phyloP scores from a whole-genome alignment of 805 yeast genomes.

The Candida fluviatilis region DNA sequence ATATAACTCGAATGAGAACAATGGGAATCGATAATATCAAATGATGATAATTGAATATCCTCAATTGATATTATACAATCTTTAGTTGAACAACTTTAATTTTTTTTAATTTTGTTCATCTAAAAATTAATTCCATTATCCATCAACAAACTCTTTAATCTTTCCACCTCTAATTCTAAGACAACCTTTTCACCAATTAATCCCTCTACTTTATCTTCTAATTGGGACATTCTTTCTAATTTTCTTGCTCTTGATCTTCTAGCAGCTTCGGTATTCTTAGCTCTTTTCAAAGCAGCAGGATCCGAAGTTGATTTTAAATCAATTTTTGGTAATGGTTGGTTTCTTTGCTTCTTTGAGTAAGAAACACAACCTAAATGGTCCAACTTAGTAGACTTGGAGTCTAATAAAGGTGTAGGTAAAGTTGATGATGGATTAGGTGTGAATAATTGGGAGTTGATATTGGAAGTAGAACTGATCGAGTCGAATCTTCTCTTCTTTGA shows the following conservation, averaged over 20 bases:
- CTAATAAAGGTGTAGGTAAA: slow-evolving; percentile 32
- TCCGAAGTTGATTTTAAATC: slow-evolving; percentile 50
- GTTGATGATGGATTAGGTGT: slow-evolving; percentile 29
- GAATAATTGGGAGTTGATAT: slow-evolving; percentile 16
- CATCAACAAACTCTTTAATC: slow-evolving; percentile 50
- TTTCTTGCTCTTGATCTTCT: slow-evolving; percentile 92
- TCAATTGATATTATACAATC: not conserved
- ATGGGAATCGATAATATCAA: not conserved
- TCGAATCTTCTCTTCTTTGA: slow-evolving; percentile 1
- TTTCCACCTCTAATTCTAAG: slow-evolving; percentile 59
- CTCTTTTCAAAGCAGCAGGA: slow-evolving; percentile 79
- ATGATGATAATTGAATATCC: too few relatives aligned
- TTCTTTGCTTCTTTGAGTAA: slow-evolving; percentile 75
- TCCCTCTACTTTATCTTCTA: slow-evolving; percentile 72
- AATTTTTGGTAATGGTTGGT: slow-evolving; percentile 68
- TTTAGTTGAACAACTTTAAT: slow-evolving; percentile 1
- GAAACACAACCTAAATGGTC: slow-evolving; percentile 75
- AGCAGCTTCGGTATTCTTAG: slow-evolving; percentile 97
- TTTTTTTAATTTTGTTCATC: not conserved
- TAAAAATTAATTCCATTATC: slow-evolving; percentile 15
- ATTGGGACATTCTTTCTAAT: slow-evolving; percentile 78
- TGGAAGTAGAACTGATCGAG: not conserved
- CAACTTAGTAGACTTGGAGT: slow-evolving; percentile 21
- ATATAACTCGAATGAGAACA: slow-evolving; percentile 38
- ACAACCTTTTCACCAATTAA: slow-evolving; percentile 55